Base-by-base conservation (phyloP, 2,329 filamentous ascomycete genomes). In the Hymenoscyphus linearis region DNA sequence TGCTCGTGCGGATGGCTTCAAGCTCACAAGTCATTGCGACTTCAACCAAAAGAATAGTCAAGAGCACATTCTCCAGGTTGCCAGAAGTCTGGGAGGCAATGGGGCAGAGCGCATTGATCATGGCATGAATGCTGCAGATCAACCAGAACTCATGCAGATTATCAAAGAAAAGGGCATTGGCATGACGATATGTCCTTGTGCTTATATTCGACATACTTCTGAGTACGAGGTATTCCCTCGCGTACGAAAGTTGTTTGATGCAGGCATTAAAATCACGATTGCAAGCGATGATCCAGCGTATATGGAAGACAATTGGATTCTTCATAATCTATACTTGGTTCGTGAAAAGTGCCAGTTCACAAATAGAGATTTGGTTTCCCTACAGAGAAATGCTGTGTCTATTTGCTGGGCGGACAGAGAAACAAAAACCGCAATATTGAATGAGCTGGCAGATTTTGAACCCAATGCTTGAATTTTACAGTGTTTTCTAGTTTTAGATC, bases 181-280 rank as follows among this genome's bases (percentile, higher is more conserved):
- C 69, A 74, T 92, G 64, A 89, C 87, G 0, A 79, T 90, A 25
- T 92, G 89, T 70, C 89, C 89, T 1, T 72, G 89, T 65, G 89
- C 85, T 64, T 91, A 93, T 73, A 82, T 91, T 22, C 77, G 81
- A 65, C 68, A 66, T 27, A 73, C 76, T 44, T 66, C 73, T 25
- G 74, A 75, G 2, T 75, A 75, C 0, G 72, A 73, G 25, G 64
- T 79, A 0, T 79, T 79, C 59, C 71, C 74, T 0, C 76, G 76
- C 54, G 76, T 80, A 35, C 70, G 74, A 25, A 72, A 64, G 47
- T 65, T 79, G 7, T 75, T 73, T 60, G 75, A 79, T 55, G 71
- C 68, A 1, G 77, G 77, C 0, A 74, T 80, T 47, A 76, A 75
- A 56, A 65, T 79, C 22, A 75, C 73, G 36, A 75, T 80, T 62